phyloP scores from a whole-genome alignment of 306 rosid species.

The Morella rubra region DNA sequence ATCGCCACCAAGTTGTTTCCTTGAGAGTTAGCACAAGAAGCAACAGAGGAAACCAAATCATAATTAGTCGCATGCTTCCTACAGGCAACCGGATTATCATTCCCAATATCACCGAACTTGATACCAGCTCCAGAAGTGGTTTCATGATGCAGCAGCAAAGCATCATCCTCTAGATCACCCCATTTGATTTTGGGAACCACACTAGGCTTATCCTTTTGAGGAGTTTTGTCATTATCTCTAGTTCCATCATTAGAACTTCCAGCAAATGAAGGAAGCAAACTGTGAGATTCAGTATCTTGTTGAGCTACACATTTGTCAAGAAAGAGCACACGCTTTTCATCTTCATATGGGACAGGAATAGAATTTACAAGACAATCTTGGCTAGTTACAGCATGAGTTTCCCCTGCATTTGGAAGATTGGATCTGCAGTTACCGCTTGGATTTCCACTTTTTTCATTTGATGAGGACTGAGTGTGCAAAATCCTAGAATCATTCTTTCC shows the following conservation, averaged over 20 bases:
- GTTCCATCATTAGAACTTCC: conserved; percentile 40
- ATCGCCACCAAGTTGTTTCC: conserved; percentile 34
- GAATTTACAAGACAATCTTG: conserved; percentile 40
- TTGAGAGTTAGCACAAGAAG: conserved; percentile 31
- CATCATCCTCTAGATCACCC: conserved; percentile 65
- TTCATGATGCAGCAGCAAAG: conserved; percentile 46
- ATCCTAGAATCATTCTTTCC: conserved; percentile 58
- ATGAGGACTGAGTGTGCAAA: conserved; percentile 33
- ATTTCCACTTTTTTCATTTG: conserved; percentile 37
- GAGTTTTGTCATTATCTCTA: conserved; percentile 40
- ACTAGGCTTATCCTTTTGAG: conserved; percentile 42
- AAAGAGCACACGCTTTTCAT: conserved; percentile 24
- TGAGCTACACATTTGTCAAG: conserved; percentile 32
- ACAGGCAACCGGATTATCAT: conserved; percentile 53
- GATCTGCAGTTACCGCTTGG: conserved; percentile 45
- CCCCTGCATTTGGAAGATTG: conserved; percentile 48
- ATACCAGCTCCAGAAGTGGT: conserved; percentile 63
- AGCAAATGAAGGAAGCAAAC: conserved; percentile 32
- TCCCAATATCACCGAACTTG: conserved; percentile 87
- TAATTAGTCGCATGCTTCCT: conserved; percentile 46
- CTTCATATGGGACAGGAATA: conserved; percentile 38
- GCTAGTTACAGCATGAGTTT: conserved; percentile 33
- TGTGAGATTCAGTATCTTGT: conserved; percentile 39
- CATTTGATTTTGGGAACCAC: conserved; percentile 52
- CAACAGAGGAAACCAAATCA: conserved; percentile 30